Percentiles rank a stretch among this genome's conserved stretches.
phyloP scores from a whole-genome alignment of 2,329 filamentous ascomycete genomes.

The Didymella arachidicola region DNA sequence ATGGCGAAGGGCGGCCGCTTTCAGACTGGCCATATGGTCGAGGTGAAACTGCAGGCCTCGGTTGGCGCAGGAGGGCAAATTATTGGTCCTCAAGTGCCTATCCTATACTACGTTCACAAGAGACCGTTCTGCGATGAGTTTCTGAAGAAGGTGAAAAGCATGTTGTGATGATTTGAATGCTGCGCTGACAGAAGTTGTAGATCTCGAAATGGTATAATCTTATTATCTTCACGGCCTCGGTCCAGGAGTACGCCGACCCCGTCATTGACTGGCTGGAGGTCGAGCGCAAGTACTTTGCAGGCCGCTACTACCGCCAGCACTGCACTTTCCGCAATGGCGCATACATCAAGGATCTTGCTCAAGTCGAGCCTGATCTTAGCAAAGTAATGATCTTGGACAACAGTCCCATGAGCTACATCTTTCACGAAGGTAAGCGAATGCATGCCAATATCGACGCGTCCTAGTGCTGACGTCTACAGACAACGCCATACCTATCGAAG shows the following conservation, averaged over 20 bases:
- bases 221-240: constrained; percentile 94
- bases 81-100: constrained; percentile 88
- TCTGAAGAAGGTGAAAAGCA: constrained; percentile 72
- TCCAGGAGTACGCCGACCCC: constrained; percentile 97
- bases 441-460: too few relatives aligned
- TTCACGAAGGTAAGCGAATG: constrained; percentile 81
- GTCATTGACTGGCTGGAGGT: constrained; percentile 99
- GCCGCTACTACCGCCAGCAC: constrained; percentile 93
- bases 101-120: constrained; percentile 98
- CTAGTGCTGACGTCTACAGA: constrained; percentile 63
- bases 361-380: constrained; percentile 94
- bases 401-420: constrained; percentile 96
- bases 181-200: constrained; percentile 53
- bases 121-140: constrained; percentile 97
- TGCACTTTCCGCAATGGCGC: constrained; percentile 95
- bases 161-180: neutral
- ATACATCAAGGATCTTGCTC: constrained; percentile 97
- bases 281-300: constrained; percentile 95
- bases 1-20: constrained; percentile 96
- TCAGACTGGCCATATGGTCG: constrained; percentile 98
- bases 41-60: constrained; percentile 83
- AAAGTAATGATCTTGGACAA: constrained; percentile 99
- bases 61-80: constrained; percentile 72
- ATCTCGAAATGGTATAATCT: constrained; percentile 98
- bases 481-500: constrained; percentile 98